A percentile compares a stretch with the other conserved stretches of the same genome.
These are phyloP conservation scores for Warburgia ugandensis DNA, from an alignment of 164 flowering plant species.

Conservation along the genomic window DNA sequence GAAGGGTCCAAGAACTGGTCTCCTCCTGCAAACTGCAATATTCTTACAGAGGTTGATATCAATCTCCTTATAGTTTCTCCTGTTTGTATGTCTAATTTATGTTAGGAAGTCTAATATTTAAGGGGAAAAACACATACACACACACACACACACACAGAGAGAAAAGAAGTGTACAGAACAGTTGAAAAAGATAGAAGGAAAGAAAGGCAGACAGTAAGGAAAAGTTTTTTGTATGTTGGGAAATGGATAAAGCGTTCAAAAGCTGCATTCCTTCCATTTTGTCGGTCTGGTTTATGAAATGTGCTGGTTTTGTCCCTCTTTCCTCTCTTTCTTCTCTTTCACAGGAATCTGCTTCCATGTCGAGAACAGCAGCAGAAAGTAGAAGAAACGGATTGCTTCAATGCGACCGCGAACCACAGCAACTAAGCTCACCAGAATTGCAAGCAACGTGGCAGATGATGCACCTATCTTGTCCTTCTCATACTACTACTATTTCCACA, in stretches of 20 bases:
- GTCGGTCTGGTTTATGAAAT: conserved; percentile 48
- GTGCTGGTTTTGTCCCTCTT: conserved; percentile 9
- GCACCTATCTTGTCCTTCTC: conserved; percentile 28
- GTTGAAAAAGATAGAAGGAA: not conserved
- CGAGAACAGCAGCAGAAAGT: conserved; percentile 32
- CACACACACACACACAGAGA: not conserved
- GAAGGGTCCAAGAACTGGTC: conserved; percentile 53
- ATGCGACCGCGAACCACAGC: conserved; percentile 34
- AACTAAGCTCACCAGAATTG: conserved; percentile 23
- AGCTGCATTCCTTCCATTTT: conserved; percentile 71
- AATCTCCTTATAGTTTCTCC: too few species aligned
- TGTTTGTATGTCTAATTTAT: not conserved
- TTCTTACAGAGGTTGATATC: conserved; percentile 12
- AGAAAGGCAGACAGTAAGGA: not conserved
- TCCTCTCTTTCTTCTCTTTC: conserved; percentile 2
- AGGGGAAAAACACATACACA: not conserved
- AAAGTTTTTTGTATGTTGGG: not conserved
- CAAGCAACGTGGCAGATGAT: conserved; percentile 53
- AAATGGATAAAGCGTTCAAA: conserved; percentile 39
- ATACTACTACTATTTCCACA: not conserved
- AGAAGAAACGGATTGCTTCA: conserved; percentile 40
- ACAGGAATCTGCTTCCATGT: conserved; percentile 41
- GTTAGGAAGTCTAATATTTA: not conserved
- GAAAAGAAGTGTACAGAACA: not conserved
- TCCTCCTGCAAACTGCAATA: conserved; percentile 43